Percentiles rank a stretch among this genome's conserved stretches.
These are phyloP conservation scores for Fraxinus pennsylvanica DNA, from an alignment of 257 asterid species.

Conservation along the genomic window DNA sequence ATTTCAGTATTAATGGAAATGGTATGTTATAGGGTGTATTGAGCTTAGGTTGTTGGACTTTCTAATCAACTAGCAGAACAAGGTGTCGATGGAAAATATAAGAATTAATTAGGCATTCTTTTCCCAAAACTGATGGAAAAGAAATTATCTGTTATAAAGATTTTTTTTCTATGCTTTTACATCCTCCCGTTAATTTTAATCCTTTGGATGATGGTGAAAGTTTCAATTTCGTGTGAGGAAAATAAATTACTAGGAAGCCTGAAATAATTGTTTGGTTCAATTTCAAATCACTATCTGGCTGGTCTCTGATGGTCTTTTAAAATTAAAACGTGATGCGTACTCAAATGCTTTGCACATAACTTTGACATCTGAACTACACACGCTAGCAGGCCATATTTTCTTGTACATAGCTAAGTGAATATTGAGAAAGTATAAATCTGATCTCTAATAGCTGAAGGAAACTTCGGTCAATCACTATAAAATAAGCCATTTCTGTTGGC, in stretches of 20 bases:
- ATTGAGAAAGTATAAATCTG: neutral
- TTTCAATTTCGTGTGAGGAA: neutral
- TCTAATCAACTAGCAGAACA: neutral
- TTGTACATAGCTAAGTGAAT: neutral
- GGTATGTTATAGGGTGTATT: neutral
- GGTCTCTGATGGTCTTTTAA: neutral
- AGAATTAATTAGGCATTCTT: neutral
- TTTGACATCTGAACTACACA: neutral
- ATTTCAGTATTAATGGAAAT: neutral
- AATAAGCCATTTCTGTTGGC: neutral
- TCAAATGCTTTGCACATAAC: no score
- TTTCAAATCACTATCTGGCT: neutral
- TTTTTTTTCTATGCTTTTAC: no score
- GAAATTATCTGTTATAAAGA: no score
- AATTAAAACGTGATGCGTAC: no score
- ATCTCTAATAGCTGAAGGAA: neutral
- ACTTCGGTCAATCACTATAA: neutral
- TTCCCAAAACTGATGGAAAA: neutral
- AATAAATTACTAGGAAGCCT: neutral
- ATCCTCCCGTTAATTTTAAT: no score
- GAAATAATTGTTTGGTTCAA: neutral
- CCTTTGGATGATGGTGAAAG: neutral
- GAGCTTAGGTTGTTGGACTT: neutral
- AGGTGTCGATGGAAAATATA: neutral
- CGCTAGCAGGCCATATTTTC: neutral